These are phyloP conservation scores for Purpureocillium lavendulum DNA, from an alignment of 2,329 filamentous ascomycete species.

Conservation along the genomic window DNA sequence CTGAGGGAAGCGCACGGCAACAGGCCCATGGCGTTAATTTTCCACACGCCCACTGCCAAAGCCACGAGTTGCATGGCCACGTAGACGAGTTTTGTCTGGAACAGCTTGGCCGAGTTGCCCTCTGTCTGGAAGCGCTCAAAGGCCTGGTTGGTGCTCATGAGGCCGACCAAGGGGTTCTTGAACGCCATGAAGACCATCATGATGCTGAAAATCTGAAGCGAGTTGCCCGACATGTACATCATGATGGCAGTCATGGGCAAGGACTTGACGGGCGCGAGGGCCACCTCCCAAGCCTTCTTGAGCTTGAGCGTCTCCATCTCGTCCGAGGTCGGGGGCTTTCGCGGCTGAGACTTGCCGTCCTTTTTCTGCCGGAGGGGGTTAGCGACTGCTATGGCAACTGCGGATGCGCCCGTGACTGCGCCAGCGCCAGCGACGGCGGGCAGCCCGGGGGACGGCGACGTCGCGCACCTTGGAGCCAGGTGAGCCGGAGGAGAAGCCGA, in stretches of 20 bases:
- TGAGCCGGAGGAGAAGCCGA: constrained; percentile 62
- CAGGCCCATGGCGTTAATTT: constrained; percentile 92
- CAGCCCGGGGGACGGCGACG: background rate
- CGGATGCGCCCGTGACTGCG: too few species aligned
- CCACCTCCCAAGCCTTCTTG: constrained; percentile 98
- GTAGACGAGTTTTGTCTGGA: constrained; percentile 82
- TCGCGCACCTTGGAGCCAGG: constrained; percentile 47
- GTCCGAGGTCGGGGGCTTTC: constrained; percentile 63
- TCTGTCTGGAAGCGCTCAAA: constrained; percentile 88
- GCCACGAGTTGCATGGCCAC: constrained; percentile 79
- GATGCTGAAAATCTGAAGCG: constrained; percentile 96
- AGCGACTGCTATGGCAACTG: constrained; percentile 1
- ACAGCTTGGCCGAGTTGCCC: constrained; percentile 61
- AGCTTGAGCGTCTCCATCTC: constrained; percentile 95
- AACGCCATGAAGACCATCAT: constrained; percentile 99
- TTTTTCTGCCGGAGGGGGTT: constrained; percentile 40
- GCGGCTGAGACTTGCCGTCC: constrained; percentile 39
- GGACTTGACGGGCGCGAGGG: constrained; percentile 84
- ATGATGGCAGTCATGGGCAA: constrained; percentile 98
- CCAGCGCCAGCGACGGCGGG: too few species aligned
- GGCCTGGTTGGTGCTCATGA: constrained; percentile 75
- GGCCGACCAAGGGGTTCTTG: constrained; percentile 85
- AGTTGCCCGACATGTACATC: constrained; percentile 99
- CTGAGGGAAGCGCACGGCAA: constrained; percentile 62
- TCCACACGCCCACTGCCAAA: constrained; percentile 84